These are phyloP conservation scores for Fusarium sp. DNA, from an alignment of 2,329 filamentous ascomycete genomes.

Conservation along the genomic window DNA sequence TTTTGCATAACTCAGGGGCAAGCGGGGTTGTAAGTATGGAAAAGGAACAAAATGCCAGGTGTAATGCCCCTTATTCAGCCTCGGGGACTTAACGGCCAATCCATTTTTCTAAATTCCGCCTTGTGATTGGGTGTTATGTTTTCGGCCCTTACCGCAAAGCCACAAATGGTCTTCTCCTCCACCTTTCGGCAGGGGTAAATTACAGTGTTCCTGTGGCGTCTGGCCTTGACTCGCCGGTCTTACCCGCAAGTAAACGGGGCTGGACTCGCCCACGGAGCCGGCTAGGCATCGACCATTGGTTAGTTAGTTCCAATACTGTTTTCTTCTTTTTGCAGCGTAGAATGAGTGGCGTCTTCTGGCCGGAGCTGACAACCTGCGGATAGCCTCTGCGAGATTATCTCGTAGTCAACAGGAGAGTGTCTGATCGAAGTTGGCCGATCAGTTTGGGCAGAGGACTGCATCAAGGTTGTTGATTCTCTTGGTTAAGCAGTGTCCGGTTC, in stretches of 20 bases:
- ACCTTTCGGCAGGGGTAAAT: slow-evolving; percentile 1
- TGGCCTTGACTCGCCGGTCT: neutral
- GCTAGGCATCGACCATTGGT: neutral
- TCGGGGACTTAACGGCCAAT: neutral
- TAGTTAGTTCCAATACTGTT: neutral
- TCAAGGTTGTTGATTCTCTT: neutral
- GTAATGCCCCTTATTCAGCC: neutral
- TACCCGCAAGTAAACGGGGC: neutral
- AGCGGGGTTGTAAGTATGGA: neutral
- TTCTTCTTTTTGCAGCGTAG: neutral
- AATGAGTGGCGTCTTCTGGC: neutral
- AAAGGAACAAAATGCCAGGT: neutral
- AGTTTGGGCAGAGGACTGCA: neutral
- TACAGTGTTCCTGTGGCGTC: neutral
- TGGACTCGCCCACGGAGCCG: neutral
- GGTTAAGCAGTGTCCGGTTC: neutral
- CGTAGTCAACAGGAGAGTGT: neutral
- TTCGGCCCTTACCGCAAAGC: neutral
- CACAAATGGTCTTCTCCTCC: neutral
- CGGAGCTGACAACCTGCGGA: neutral
- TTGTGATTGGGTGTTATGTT: neutral
- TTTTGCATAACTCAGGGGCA: neutral
- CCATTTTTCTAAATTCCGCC: neutral
- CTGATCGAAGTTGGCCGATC: neutral
- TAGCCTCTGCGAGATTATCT: neutral